Evolutionary conservation across 164 flowering plant genomes (phyloP).

Genomic region (Stephania yunnanensis): DNA sequence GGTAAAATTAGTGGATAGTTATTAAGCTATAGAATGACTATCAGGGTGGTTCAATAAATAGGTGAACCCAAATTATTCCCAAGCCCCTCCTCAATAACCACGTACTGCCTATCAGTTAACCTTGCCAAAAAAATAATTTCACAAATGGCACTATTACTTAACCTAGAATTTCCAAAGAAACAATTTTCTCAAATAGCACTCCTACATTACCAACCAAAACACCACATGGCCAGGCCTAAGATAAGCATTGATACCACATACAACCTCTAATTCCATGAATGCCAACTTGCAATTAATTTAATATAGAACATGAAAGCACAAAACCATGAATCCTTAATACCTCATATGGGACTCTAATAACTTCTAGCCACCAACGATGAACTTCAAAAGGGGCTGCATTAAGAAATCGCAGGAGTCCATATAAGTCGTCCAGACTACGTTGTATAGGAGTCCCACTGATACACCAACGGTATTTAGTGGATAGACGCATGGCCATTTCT

Average conservation of each 20-base stretch:
- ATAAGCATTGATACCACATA: neutral
- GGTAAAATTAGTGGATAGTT: too few relatives aligned
- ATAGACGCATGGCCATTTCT: constrained; percentile 87
- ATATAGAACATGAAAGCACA: neutral
- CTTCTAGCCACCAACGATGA: constrained; percentile 83
- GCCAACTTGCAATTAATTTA: neutral
- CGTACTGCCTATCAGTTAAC: too few relatives aligned
- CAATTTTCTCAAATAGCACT: too few relatives aligned
- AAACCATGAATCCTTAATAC: constrained; percentile 26
- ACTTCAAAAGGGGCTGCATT: constrained; percentile 69
- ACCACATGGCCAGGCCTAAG: neutral
- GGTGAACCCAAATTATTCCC: too few relatives aligned
- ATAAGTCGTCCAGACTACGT: constrained; percentile 80
- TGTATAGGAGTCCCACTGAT: constrained; percentile 97
- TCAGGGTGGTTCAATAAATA: too few relatives aligned
- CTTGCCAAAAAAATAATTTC: too few relatives aligned
- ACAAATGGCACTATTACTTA: too few relatives aligned
- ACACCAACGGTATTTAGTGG: constrained; percentile 83
- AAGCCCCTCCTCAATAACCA: too few relatives aligned
- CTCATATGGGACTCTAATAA: constrained; percentile 89
- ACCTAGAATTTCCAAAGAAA: neutral
- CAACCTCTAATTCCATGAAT: neutral
- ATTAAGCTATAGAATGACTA: too few relatives aligned
- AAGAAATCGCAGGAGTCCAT: constrained; percentile 80
- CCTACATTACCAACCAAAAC: neutral